Evolutionary conservation across 2,329 filamentous ascomycete species (phyloP), one percentile per base, ranked within the genome.

Genomic region (Rutstroemia sp.): DNA sequence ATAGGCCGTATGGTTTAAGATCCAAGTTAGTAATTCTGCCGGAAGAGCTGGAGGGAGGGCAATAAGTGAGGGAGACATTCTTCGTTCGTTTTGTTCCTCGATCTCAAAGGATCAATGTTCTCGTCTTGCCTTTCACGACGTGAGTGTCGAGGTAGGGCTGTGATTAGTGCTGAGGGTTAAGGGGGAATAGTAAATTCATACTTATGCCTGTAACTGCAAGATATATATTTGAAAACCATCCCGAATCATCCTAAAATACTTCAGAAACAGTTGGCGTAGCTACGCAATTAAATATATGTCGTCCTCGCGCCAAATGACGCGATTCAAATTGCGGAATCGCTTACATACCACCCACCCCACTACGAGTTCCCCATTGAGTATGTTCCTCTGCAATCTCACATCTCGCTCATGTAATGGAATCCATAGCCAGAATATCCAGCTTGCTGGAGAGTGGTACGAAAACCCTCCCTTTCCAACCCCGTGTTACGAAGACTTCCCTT

Each of bases 381-480:
- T 65, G 62, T 62, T 57, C 64, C 57, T 55, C 55, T 53, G 46
- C 49, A 60, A 49, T 42, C 50, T 51, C 48, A 61, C 49, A 53
- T 56, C 53, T 57, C 54, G 56, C 49, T 34, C 56, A 99, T 34
- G 45, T 49, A 52, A 99, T 99, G 94, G 94, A 99, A 81, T 95
- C 92, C 21, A 91, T 97, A 70, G 91, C 92, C 62, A 83, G 89
- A 69, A 95, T 99, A 73, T 95, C 92, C 65, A 90, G 85, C 71
- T 83, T 97, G 75, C 86, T 99, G 72, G 94, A 97, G 78, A 94
- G 88, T 74, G 91, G 92, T 95, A 79, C 68, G 81, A 66, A 59
- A 30, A 45, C 16, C 16, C 49, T 39, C 27, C 8, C 56, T 18
- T 46, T 34, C 23, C 48, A 21, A n/a, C 2, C 16, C 38, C 21